phyloP scores from a whole-genome alignment of 2,329 filamentous ascomycete species.

The Fusarium staphyleae region DNA sequence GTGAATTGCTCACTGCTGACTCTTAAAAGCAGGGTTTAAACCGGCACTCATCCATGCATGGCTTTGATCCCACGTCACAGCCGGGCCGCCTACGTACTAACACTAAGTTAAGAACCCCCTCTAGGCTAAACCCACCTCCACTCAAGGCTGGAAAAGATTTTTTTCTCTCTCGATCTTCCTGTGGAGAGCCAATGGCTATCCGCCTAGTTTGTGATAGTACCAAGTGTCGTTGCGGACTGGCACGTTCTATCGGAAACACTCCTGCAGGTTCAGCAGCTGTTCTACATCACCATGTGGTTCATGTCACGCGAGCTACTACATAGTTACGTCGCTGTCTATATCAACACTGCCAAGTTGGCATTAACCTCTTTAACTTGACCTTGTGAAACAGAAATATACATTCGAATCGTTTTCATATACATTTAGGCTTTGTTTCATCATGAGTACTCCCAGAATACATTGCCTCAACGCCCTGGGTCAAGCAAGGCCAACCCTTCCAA shows the following conservation, averaged over 20 bases:
- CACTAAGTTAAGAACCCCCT: no score
- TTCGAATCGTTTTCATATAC: not conserved
- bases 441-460: conserved; percentile 14
- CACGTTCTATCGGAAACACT: conserved; percentile 19
- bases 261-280: conserved; percentile 13
- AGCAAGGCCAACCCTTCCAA: conserved; percentile 8
- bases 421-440: conserved; percentile 19
- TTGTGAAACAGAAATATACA: not conserved
- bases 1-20: not conserved
- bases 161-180: conserved; percentile 26
- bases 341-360: not conserved
- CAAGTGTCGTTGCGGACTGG: not conserved
- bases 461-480: conserved; percentile 20
- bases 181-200: conserved; percentile 19
- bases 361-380: not conserved
- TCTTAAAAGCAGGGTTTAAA: not conserved
- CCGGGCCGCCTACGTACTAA: conserved; percentile 4
- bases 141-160: conserved; percentile 24
- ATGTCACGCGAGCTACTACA: conserved; percentile 25
- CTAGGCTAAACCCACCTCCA: conserved; percentile 26
- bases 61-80: conserved; percentile 12
- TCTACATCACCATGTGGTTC: conserved; percentile 14
- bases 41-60: conserved; percentile 17
- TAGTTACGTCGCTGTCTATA: not conserved
- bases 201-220: conserved; percentile 5